Evolutionary conservation across 768 basidiomycete genomes (phyloP).

Genomic region (Gymnopilus junonius): DNA sequence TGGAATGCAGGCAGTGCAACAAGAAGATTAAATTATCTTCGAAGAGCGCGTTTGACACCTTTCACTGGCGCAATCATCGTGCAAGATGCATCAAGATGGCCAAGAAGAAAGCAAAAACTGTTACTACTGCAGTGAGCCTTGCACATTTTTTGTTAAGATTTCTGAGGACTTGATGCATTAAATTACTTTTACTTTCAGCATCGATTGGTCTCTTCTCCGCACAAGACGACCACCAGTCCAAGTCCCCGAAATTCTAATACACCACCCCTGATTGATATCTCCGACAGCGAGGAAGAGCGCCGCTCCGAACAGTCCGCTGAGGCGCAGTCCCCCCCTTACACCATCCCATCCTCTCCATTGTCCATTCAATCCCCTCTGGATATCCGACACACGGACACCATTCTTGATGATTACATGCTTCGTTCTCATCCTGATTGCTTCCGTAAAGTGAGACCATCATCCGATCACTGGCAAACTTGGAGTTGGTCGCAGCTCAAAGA

Average conservation of each 20-base stretch:
- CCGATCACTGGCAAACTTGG: constrained; percentile 43
- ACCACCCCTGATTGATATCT: constrained; percentile 23
- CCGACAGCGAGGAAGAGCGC: constrained; percentile 28
- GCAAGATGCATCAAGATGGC: constrained; percentile 54
- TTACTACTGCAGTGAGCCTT: constrained; percentile 23
- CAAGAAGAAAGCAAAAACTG: constrained; percentile 31
- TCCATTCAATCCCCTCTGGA: constrained; percentile 9
- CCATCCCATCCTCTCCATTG: constrained; percentile 8
- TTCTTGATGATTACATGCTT: constrained; percentile 35
- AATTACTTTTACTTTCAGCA: constrained; percentile 8
- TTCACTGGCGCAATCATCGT: constrained; percentile 71
- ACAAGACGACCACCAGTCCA: constrained; percentile 5
- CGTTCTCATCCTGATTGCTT: constrained; percentile 35
- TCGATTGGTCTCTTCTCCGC: constrained; percentile 2
- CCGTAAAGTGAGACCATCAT: constrained; percentile 11
- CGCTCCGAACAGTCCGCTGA: constrained; percentile 21
- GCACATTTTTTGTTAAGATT: constrained; percentile 1
- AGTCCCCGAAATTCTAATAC: constrained; percentile 18
- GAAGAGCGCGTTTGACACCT: constrained; percentile 68
- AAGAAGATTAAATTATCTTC: constrained; percentile 64
- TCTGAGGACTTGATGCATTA: constrained; percentile 4
- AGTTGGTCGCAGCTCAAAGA: constrained; percentile 46
- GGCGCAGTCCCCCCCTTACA: constrained; percentile 16
- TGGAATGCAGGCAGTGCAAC: constrained; percentile 60
- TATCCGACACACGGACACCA: constrained; percentile 14